Base-by-base conservation (phyloP, 208 protist species). In the Tritrichomonas foetus region DNA sequence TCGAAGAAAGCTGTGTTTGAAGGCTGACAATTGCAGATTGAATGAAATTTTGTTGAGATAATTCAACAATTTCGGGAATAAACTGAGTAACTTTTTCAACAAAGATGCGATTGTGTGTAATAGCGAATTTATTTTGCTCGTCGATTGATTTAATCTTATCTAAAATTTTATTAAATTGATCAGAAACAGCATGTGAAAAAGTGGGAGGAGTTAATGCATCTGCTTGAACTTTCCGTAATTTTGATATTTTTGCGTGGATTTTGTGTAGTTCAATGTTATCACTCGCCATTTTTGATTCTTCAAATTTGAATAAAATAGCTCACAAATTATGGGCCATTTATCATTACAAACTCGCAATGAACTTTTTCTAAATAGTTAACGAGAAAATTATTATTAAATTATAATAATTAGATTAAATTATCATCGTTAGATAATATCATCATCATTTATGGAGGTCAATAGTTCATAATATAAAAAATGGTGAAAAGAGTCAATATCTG, bases 161-260 rank as follows among this genome's bases (percentile, higher is more conserved):
- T 50, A 82, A 50, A 8, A 82, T 82, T 49, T 82, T 89, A 50
- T 53, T 57, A 89, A 53, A 89, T 49, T 89, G 44, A 39, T 57
- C 47, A 39, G 47, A 53, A 39, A 89, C 47, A 89, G 47, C 33
- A 89, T 25, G 25, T 57, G 47, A 53, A 89, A 89, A 89, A 57
- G 74, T 82, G 8, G 74, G 74, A 8, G 5, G 74, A 50, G 74
- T 22, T n/a, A 82, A 25, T 25, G 74, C 74, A 25, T 82, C 74
- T 50, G 33, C 41, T 82, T 82, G 74, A 33, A 47, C 16, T 41
- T 82, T 82, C 74, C 74, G n/a, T 20, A 82, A 50, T 82, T 82
- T 82, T 27, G 33, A 8, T n/a, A 82, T 30, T 82, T 82, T 50
- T 61, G 53, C 53, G 16, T 61, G 53, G 16, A 61, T 61, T 61